These are phyloP conservation scores for Excoecaria cochinchinensis DNA, from an alignment of 345 rosid genomes.

Conservation along the genomic window DNA sequence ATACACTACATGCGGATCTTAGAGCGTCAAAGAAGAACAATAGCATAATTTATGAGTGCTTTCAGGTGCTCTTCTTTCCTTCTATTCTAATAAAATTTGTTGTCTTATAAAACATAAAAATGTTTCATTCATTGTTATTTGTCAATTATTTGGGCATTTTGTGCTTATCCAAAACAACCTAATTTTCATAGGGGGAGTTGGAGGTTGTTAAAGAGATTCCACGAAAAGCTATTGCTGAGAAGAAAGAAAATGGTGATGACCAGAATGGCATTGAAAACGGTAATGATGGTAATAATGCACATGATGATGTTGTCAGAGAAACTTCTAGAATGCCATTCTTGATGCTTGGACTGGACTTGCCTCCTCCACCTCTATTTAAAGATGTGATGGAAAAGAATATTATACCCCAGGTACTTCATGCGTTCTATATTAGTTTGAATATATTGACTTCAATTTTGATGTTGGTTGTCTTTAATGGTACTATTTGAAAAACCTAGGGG, in stretches of 20 bases:
- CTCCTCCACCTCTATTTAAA: conserved; percentile 94
- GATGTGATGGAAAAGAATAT: conserved; percentile 99
- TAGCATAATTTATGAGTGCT: conserved; percentile 86
- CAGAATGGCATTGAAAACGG: conserved; percentile 22
- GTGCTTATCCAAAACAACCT: conserved; percentile 18
- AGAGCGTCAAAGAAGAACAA: conserved; percentile 53
- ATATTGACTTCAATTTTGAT: background rate
- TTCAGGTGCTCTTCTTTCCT: conserved; percentile 56
- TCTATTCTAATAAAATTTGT: background rate
- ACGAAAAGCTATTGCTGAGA: conserved; percentile 41
- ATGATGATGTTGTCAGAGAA: conserved; percentile 35
- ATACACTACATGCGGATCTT: conserved; percentile 77
- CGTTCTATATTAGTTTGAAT: background rate
- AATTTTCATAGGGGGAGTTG: conserved; percentile 63
- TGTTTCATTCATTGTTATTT: background rate
- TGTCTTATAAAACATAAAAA: too few species aligned
- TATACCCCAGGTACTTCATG: conserved; percentile 72
- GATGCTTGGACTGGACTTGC: conserved; percentile 98
- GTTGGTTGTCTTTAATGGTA: background rate
- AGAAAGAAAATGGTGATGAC: conserved; percentile 45
- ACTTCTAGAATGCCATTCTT: conserved; percentile 83
- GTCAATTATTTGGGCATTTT: background rate
- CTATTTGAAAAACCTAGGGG: background rate
- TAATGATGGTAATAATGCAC: conserved; percentile 33
- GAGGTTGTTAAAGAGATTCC: conserved; percentile 85